phyloP scores from a whole-genome alignment of 805 yeast species.

The Candida easanensis region DNA sequence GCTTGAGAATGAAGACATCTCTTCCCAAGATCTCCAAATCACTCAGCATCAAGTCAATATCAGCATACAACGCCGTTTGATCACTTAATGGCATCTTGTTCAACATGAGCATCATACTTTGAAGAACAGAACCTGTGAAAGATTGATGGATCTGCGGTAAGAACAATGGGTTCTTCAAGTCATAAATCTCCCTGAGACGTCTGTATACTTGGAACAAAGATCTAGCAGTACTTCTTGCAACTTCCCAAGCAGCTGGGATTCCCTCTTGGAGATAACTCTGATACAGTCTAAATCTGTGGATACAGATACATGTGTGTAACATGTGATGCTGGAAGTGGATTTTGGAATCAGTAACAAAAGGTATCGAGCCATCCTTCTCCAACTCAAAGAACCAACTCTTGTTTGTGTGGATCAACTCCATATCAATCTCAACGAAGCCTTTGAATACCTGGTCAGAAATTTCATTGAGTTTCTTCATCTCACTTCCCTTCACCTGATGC shows the following conservation, averaged over 20 bases:
- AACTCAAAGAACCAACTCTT: slow-evolving; percentile 28
- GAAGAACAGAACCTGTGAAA: slow-evolving; percentile 32
- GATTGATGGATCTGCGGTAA: slow-evolving; percentile 32
- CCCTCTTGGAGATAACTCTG: slow-evolving; percentile 27
- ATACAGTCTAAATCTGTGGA: slow-evolving; percentile 30
- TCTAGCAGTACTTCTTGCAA: slow-evolving; percentile 26
- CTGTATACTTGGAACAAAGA: slow-evolving; percentile 29
- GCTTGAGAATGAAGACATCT: slow-evolving; percentile 26
- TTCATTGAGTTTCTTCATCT: slow-evolving; percentile 18
- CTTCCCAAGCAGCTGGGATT: slow-evolving; percentile 30
- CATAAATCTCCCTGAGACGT: slow-evolving; percentile 23
- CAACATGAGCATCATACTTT: slow-evolving; percentile 30
- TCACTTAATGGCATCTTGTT: slow-evolving; percentile 21
- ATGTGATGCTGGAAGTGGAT: slow-evolving; percentile 31
- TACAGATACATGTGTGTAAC: slow-evolving; percentile 31
- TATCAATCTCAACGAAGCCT: slow-evolving; percentile 28
- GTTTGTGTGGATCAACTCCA: slow-evolving; percentile 23
- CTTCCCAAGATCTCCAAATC: slow-evolving; percentile 25
- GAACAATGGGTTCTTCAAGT: slow-evolving; percentile 27
- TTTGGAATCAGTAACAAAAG: slow-evolving; percentile 22
- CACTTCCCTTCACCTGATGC: slow-evolving; percentile 17
- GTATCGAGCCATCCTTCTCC: slow-evolving; percentile 24
- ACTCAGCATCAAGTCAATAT: slow-evolving; percentile 26
- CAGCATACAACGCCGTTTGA: slow-evolving; percentile 22
- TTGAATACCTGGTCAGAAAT: slow-evolving; percentile 20